Base-by-base conservation (phyloP, 2,329 filamentous ascomycete genomes). In the Penicillium freii region DNA sequence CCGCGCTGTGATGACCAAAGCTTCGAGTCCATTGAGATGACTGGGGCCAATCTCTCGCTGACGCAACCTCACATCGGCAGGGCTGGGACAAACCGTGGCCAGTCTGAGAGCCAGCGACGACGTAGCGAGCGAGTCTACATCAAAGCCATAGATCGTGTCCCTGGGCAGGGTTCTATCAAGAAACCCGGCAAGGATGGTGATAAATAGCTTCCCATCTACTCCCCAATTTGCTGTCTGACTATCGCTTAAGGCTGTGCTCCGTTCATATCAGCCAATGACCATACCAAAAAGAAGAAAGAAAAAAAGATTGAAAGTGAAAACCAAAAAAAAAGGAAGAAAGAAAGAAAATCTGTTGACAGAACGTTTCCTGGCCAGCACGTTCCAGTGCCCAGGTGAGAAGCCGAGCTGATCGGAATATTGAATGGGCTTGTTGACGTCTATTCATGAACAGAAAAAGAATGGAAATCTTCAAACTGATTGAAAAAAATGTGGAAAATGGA, bases 21-120 rank as follows among this genome's bases (percentile, higher is more conserved):
- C 21, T 15, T 15, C 1, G 39, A 27, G 29, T 9, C 21, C 0
- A n/a, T 4, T 11, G 23, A 47, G 23, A 36, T 6, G 4, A 6
- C 17, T 45, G 29, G 21, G 5, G 11, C 7, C 27, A 34, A 33
- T 17, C 15, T 15, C 2, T 7, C 31, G 1, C 39, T 33, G 1
- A 11, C 11, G 11, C 36, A 46, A 13, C 6, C 46, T 23, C 36
- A 42, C 1, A 36, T 40, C 2, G 56, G 46, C 5, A 40, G 55
- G 17, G 52, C 47, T 27, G 58, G 54, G 3, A 55, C 38, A 9
- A 56, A 61, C 27, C 56, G 54, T 7, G 61, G 59, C 15, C 39
- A 42, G 5, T 63, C 59, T 1, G 54, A 39, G 29, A 56, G 54
- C 27, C 56, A 62, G 45, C 46, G 55, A 19, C 46, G 55, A 2